Percentiles rank a stretch among this genome's conserved stretches.
These are phyloP conservation scores for Carallia pectinifolia DNA, from an alignment of 345 rosid genomes.

Conservation along the genomic window DNA sequence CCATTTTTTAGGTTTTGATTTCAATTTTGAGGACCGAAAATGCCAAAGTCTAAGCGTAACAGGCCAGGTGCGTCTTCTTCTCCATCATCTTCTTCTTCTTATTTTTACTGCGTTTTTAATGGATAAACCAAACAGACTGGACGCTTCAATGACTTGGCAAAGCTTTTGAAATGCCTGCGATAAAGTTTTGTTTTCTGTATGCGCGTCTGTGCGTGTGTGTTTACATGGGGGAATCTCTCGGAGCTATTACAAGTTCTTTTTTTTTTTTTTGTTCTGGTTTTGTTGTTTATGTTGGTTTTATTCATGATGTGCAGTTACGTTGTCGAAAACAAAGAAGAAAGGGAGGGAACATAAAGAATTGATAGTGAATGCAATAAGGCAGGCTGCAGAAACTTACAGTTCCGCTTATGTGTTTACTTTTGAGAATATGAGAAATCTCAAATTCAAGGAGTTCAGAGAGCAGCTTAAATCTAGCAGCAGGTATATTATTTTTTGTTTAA, in stretches of 20 bases:
- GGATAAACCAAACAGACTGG: no score
- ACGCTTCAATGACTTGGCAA: no score
- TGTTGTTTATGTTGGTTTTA: background rate
- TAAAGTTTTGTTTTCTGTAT: background rate
- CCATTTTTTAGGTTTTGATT: no score
- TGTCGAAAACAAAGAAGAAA: conserved; percentile 95
- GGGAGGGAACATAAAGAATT: conserved; percentile 85
- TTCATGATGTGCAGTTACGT: conserved; percentile 52
- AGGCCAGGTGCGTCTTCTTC: conserved; percentile 47
- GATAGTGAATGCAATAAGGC: conserved; percentile 62
- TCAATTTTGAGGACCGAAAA: conserved; percentile 10
- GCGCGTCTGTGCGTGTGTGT: background rate
- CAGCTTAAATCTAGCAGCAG: conserved; percentile 77
- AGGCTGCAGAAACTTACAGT: conserved; percentile 56
- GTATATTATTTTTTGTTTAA: conserved; percentile 11
- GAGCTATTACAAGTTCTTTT: background rate
- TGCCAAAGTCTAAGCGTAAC: conserved; percentile 98
- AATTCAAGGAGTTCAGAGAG: conserved; percentile 90
- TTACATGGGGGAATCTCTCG: background rate
- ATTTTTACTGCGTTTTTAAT: no score
- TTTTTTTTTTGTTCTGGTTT: background rate
- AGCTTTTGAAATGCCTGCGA: no score
- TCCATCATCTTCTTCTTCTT: background rate
- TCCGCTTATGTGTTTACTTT: conserved; percentile 78
- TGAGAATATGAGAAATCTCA: conserved; percentile 94